These are phyloP conservation scores for Ascosphaera acerosa DNA, from an alignment of 2,329 filamentous ascomycete species.

Conservation along the genomic window DNA sequence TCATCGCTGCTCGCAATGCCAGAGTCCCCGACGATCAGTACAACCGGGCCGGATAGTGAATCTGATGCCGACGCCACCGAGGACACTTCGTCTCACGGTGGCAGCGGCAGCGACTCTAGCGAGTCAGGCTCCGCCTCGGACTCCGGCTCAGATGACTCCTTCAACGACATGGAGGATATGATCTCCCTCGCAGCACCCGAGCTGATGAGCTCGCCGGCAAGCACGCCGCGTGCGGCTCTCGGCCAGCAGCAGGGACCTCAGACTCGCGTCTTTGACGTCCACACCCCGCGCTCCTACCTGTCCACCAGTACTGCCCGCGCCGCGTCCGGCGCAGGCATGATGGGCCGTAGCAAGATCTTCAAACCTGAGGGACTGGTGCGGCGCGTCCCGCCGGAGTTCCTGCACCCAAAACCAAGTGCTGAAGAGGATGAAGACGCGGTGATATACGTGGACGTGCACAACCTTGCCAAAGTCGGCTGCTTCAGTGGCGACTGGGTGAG, in stretches of 20 bases:
- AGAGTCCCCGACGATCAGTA: too few relatives aligned
- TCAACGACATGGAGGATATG: conserved; percentile 82
- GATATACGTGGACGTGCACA: conserved; percentile 71
- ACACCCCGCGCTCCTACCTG: conserved; percentile 68
- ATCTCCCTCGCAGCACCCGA: conserved; percentile 67
- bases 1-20: too few relatives aligned
- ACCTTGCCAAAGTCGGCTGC: conserved; percentile 70
- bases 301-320: conserved; percentile 61
- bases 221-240: conserved; percentile 63
- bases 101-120: too few relatives aligned
- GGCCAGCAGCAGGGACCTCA: too few relatives aligned
- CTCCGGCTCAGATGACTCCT: conserved; percentile 77
- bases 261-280: conserved; percentile 42
- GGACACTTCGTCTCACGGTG: too few relatives aligned
- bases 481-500: conserved; percentile 96
- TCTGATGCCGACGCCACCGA: too few relatives aligned
- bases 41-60: too few relatives aligned
- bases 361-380: conserved; percentile 54
- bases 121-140: too few relatives aligned
- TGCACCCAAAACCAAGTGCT: conserved; percentile 59
- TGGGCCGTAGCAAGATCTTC: too few relatives aligned
- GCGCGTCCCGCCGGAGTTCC: conserved; percentile 45
- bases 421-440: conserved; percentile 75
- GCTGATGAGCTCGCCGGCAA: conserved; percentile 49
- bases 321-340: conserved; percentile 41